Evolutionary conservation across 495 filamentous ascomycete genomes (phyloP).

Genomic region (Aspergillus steynii): DNA sequence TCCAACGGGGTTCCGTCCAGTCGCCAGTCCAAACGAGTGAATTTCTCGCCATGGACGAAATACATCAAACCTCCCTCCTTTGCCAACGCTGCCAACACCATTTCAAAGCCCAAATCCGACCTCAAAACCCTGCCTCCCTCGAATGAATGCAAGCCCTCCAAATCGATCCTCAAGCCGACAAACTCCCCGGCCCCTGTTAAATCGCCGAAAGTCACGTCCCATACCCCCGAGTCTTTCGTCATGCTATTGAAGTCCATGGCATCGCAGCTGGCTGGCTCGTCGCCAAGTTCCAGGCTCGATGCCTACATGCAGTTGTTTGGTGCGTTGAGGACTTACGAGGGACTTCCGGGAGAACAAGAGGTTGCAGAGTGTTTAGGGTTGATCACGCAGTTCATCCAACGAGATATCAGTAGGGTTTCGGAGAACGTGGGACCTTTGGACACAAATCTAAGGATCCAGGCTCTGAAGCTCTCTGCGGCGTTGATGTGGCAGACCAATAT

Average conservation of each 20-base stretch:
- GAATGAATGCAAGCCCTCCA: conserved; percentile 65
- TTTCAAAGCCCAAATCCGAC: conserved; percentile 44
- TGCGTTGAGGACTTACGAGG: conserved; percentile 76
- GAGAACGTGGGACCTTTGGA: conserved; percentile 42
- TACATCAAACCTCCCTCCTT: conserved; percentile 63
- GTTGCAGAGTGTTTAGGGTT: conserved; percentile 72
- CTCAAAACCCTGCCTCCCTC: conserved; percentile 55
- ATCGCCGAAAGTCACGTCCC: conserved; percentile 38
- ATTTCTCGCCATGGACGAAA: conserved; percentile 70
- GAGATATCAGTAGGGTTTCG: conserved; percentile 61
- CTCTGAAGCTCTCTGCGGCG: conserved; percentile 69
- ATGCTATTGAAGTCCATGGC: conserved; percentile 82
- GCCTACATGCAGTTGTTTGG: conserved; percentile 78
- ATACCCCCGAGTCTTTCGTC: conserved; percentile 47
- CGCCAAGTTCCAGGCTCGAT: conserved; percentile 71
- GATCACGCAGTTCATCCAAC: conserved; percentile 74
- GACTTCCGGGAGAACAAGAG: conserved; percentile 66
- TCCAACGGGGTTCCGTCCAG: conserved; percentile 37
- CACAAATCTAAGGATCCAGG: conserved; percentile 68
- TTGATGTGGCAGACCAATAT: conserved; percentile 70
- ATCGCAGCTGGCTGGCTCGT: conserved; percentile 71
- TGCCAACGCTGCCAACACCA: conserved; percentile 45
- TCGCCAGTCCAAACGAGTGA: conserved; percentile 66
- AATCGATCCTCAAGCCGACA: conserved; percentile 81
- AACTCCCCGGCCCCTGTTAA: conserved; percentile 44